Conservation (phyloP, 257 asterid genomes). For the Orobanche coerulescens region DNA sequence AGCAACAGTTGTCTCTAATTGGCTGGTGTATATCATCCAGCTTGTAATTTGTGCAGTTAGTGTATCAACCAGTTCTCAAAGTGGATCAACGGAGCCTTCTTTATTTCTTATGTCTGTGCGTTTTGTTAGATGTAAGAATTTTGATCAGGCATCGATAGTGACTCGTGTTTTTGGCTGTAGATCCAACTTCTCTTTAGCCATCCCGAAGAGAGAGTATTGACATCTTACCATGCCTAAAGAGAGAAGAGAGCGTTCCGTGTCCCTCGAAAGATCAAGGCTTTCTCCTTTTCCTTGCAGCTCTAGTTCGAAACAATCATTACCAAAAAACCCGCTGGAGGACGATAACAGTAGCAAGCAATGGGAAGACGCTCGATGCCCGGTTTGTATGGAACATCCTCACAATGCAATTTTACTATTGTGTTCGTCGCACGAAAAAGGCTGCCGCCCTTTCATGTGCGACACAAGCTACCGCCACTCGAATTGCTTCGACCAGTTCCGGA, state of each 20-base stretch:
- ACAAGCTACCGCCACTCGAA: constrained; percentile 94
- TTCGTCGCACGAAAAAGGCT: constrained; percentile 66
- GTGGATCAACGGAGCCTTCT: background rate
- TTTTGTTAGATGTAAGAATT: too few species aligned
- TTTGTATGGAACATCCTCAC: constrained; percentile 95
- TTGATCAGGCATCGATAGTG: background rate
- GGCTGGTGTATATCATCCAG: background rate
- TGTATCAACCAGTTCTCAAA: background rate
- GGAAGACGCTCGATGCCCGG: constrained; percentile 93
- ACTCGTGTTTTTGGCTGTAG: constrained; percentile 5
- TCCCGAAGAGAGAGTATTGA: constrained; percentile 6
- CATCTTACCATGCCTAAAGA: constrained; percentile 56
- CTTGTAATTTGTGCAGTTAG: background rate
- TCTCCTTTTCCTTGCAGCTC: constrained; percentile 58
- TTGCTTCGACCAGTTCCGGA: constrained; percentile 76
- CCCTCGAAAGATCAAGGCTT: constrained; percentile 57
- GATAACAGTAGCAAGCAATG: constrained; percentile 52
- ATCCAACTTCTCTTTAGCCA: constrained; percentile 2
- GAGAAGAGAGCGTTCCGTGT: constrained; percentile 61
- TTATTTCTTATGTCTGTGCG: too few species aligned
- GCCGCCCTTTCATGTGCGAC: constrained; percentile 92
- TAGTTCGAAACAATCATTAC: constrained; percentile 33
- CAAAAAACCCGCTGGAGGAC: constrained; percentile 48
- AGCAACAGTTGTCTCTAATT: background rate
- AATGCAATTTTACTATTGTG: constrained; percentile 80